Conservation (phyloP, 2,329 filamentous ascomycete species). For the Hypoxylon sp. region DNA sequence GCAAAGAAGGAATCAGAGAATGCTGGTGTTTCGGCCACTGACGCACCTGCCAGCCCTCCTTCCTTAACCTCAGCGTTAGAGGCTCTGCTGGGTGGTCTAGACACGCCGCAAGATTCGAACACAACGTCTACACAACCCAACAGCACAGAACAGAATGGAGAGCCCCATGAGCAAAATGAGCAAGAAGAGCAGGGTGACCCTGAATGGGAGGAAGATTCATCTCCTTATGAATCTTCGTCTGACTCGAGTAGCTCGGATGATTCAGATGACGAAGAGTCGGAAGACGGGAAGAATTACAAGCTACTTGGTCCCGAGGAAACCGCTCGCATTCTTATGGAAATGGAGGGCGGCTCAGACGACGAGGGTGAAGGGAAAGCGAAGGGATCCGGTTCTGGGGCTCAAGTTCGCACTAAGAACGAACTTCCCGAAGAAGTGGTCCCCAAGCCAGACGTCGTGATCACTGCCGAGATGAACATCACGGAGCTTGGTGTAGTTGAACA, state of each 20-base stretch:
- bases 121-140: constrained; percentile 26
- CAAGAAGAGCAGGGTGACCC: constrained; percentile 62
- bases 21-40: constrained; percentile 20
- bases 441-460: constrained; percentile 85
- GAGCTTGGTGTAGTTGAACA: constrained; percentile 82
- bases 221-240: constrained; percentile 78
- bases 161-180: constrained; percentile 30
- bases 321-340: constrained; percentile 87
- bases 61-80: constrained; percentile 55
- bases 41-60: constrained; percentile 53
- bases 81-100: constrained; percentile 53
- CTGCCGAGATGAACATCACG: constrained; percentile 81
- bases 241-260: constrained; percentile 72
- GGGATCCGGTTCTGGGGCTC: constrained; percentile 60
- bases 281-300: constrained; percentile 70
- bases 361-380: constrained; percentile 72
- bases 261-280: constrained; percentile 67
- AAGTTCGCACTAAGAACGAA: constrained; percentile 88
- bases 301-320: constrained; percentile 86
- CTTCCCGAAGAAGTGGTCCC: constrained; percentile 73
- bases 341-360: constrained; percentile 84
- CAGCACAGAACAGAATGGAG: constrained; percentile 35
- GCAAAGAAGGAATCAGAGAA: constrained; percentile 21
- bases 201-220: constrained; percentile 89
- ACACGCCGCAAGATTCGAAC: constrained; percentile 43